A percentile compares a stretch with the other conserved stretches of the same genome.
Conservation (phyloP, 164 flowering plant genomes). For the Magnolia sinica region DNA sequence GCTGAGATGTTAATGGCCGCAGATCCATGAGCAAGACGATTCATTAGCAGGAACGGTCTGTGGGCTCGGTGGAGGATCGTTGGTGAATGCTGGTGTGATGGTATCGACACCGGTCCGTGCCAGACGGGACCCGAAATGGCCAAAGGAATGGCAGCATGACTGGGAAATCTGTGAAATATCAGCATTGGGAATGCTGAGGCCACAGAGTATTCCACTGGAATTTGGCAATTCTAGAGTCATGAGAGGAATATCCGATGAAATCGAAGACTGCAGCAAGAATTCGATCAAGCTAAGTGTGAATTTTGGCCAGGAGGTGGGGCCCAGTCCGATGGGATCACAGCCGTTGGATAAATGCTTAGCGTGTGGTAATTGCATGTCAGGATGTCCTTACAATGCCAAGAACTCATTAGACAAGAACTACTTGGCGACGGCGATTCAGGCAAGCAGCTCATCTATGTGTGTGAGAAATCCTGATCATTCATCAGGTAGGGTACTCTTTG, state of each 20-base stretch:
- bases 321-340: conserved; percentile 14
- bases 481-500: too few relatives aligned
- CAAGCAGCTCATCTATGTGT: conserved; percentile 1
- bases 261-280: conserved; percentile 23
- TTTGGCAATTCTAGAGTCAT: conserved; percentile 39
- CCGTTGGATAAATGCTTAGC: conserved; percentile 41
- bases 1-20: neutral
- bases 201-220: conserved; percentile 40
- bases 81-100: conserved; percentile 62
- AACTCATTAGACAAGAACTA: conserved; percentile 57
- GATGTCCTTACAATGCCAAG: conserved; percentile 67
- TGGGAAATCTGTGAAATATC: conserved; percentile 52
- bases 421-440: conserved; percentile 49
- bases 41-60: conserved; percentile 42
- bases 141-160: conserved; percentile 54
- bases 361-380: conserved; percentile 63
- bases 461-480: neutral
- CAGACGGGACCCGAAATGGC: conserved; percentile 49
- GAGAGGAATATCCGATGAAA: conserved; percentile 31
- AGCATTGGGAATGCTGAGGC: conserved; percentile 43
- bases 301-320: conserved; percentile 29
- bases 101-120: conserved; percentile 44
- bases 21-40: conserved; percentile 46
- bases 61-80: conserved; percentile 65
- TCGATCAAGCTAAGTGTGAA: conserved; percentile 43